Base-by-base conservation (phyloP, 1,139 yeast genomes). In the Eremothecium sinecaudum region DNA sequence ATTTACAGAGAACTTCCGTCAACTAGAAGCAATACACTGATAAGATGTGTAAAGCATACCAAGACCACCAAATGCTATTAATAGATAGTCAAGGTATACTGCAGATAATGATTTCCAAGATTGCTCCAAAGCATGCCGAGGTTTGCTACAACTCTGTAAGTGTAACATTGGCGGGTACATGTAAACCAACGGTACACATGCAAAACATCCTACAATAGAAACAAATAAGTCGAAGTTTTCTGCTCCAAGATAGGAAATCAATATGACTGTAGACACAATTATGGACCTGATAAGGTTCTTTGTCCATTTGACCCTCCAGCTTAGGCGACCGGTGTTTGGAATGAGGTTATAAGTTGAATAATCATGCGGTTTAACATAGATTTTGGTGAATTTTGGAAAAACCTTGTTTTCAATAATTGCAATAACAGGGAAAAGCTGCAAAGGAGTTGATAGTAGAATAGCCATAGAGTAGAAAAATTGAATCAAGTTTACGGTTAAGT, bases 91-190 rank as follows among this genome's bases (percentile, higher is more conserved):
- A 18, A 71, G 47, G 0, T 46, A 21, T 35, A 45, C 36, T 7
- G 42, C 37, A 33, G 38, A 37, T 25, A 35, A 40, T 7, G 37
- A 24, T 29, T 26, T 23, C 9, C 31, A 12, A 3, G 21, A 30
- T n/a, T 31, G 38, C 10, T 59, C 58, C 0, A 41, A 48, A 17
- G 32, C 39, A n/a, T 34, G 35, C 21, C 38, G 42, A 1, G 61
- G 52, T 15, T 50, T 38, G 2, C 63, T 59, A 32, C 61, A 59
- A 19, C 64, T 50, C 38, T 53, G 59, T 32, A 62, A 64, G 51
- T 80, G 90, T 33, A 80, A 60, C 64, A 80, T 64, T 12, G 92
- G 87, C 3, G 92, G 90, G 51, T 79, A 79, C 73, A 80, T 76
- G 59, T 80, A 80, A 3, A 80, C 90, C 61, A 80, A 67, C 0